A percentile compares a stretch with the other conserved stretches of the same genome.
phyloP scores from a whole-genome alignment of 306 rosid genomes.

The Comarum palustre region DNA sequence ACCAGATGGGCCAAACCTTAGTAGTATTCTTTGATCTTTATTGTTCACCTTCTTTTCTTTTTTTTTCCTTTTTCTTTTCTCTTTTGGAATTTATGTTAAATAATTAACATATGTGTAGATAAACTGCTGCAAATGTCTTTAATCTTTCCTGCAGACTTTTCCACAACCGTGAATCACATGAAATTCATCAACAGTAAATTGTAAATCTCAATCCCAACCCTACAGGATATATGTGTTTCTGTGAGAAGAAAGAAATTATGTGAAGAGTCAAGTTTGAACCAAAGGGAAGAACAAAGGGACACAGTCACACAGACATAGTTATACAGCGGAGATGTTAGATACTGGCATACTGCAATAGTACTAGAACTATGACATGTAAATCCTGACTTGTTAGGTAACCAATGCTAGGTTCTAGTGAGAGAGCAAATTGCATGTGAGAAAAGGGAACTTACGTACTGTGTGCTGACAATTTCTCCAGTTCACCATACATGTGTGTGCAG shows the following conservation, averaged over 20 bases:
- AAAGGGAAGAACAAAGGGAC: slow-evolving; percentile 6
- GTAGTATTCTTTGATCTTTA: neutral
- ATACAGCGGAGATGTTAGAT: neutral
- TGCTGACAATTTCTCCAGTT: neutral
- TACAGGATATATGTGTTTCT: neutral
- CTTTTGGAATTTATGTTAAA: neutral
- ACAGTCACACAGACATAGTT: neutral
- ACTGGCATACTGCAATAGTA: too few relatives aligned
- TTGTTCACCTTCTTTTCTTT: neutral
- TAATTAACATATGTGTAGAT: neutral
- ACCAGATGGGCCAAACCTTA: neutral
- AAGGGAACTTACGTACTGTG: neutral
- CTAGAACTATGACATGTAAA: neutral
- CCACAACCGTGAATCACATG: neutral
- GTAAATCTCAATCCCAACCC: neutral
- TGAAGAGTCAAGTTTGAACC: neutral
- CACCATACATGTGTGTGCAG: too few relatives aligned
- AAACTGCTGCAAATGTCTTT: neutral
- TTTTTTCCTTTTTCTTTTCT: slow-evolving; percentile 7
- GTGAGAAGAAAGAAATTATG: slow-evolving; percentile 3
- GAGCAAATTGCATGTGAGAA: neutral
- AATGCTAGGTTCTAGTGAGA: neutral
- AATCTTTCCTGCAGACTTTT: neutral
- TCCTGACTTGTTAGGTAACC: neutral
- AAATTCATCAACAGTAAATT: neutral